Conservation (phyloP, 1,284 basidiomycete genomes). For the Irpex sp. region DNA sequence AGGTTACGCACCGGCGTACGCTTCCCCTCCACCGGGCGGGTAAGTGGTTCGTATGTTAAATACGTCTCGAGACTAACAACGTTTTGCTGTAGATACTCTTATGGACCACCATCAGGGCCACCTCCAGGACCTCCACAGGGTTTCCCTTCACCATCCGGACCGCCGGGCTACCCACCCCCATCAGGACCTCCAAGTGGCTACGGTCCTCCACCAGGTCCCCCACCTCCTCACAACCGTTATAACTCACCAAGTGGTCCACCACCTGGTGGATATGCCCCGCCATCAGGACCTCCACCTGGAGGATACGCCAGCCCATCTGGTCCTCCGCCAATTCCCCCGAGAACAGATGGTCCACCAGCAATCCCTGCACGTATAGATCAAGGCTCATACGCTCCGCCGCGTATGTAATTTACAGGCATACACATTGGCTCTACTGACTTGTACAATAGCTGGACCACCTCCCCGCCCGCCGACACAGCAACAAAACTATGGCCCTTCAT, state of each 20-base stretch:
- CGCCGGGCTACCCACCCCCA: not conserved
- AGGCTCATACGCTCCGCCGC: slow-evolving; percentile 25
- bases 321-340: slow-evolving; percentile 15
- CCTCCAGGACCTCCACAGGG: slow-evolving; percentile 15
- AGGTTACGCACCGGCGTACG: slow-evolving; percentile 9
- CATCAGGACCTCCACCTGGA: slow-evolving; percentile 26
- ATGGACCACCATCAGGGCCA: slow-evolving; percentile 4
- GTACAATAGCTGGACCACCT: slow-evolving; percentile 32
- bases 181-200: slow-evolving; percentile 3
- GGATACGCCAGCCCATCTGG: slow-evolving; percentile 13
- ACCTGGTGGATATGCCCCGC: slow-evolving; percentile 23
- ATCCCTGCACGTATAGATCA: slow-evolving; percentile 8
- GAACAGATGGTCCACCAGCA: slow-evolving; percentile 23
- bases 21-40: not conserved
- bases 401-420: slow-evolving; percentile 16
- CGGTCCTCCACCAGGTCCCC: slow-evolving; percentile 12
- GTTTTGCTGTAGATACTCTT: slow-evolving; percentile 7
- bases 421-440: not conserved
- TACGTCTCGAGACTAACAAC: not conserved
- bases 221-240: slow-evolving; percentile 1
- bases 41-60: not conserved
- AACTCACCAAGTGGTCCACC: slow-evolving; percentile 32
- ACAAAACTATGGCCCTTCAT: slow-evolving; percentile 69
- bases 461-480: slow-evolving; percentile 56
- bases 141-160: slow-evolving; percentile 4